A percentile compares a stretch with the other conserved stretches of the same genome.
These are phyloP conservation scores for Pseudomonodictys pantanalensis DNA, from an alignment of 495 filamentous ascomycete genomes.

Conservation along the genomic window DNA sequence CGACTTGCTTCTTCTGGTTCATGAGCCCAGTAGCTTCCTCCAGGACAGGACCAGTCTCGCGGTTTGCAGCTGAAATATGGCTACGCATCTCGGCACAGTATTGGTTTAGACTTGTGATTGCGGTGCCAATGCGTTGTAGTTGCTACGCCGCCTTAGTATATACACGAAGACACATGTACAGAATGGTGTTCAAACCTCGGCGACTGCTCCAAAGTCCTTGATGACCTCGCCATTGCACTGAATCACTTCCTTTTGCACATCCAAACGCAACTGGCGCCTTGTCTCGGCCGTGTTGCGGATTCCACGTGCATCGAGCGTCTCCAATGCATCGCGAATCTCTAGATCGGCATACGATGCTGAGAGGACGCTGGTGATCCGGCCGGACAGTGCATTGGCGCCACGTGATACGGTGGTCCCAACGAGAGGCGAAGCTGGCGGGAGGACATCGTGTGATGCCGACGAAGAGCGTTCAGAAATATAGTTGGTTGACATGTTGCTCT, in stretches of 20 bases:
- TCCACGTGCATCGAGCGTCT: conserved; percentile 67
- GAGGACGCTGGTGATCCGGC: conserved; percentile 76
- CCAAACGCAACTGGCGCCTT: conserved; percentile 72
- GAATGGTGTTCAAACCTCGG: conserved; percentile 60
- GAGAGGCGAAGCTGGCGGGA: conserved; percentile 29
- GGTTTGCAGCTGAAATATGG: conserved; percentile 69
- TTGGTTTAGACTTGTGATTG: conserved; percentile 72
- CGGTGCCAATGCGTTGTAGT: conserved; percentile 79
- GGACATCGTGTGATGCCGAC: conserved; percentile 23
- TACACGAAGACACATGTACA: background rate
- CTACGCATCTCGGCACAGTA: conserved; percentile 77
- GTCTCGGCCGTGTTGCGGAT: conserved; percentile 75
- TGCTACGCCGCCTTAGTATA: conserved; percentile 54
- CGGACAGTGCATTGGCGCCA: conserved; percentile 60
- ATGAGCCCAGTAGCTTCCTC: conserved; percentile 76
- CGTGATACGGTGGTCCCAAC: conserved; percentile 23
- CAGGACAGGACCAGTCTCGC: conserved; percentile 72
- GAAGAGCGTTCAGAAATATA: conserved; percentile 35
- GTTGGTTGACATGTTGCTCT: conserved; percentile 12
- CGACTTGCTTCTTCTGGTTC: conserved; percentile 68
- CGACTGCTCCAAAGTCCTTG: conserved; percentile 83
- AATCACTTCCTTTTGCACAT: conserved; percentile 90
- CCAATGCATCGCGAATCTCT: conserved; percentile 83
- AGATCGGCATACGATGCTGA: conserved; percentile 90
- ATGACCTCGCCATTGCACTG: conserved; percentile 91